Conservation (phyloP, 257 asterid species). For the Nicotiana obtusifolia region DNA sequence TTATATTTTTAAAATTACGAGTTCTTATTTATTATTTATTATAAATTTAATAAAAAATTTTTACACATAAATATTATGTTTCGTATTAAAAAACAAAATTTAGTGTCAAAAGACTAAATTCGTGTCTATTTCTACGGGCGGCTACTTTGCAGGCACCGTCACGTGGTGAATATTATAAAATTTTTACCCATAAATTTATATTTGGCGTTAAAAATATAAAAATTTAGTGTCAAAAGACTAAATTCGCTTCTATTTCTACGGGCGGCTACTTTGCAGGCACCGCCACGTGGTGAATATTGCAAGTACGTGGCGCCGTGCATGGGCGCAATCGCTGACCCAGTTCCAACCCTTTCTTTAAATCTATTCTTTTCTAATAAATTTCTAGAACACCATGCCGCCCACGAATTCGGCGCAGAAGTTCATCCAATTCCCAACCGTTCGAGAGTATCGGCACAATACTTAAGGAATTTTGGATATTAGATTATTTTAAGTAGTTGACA, state of each 20-base stretch:
- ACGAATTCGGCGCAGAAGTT: neutral
- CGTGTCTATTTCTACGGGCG: no score
- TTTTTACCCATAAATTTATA: no score
- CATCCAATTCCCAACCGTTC: neutral
- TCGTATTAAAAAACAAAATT: rapidly evolving
- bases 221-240: no score
- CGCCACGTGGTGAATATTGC: neutral
- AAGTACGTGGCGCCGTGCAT: neutral
- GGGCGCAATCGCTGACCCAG: neutral
- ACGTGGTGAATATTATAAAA: no score
- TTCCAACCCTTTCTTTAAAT: neutral
- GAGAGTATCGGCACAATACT: neutral
- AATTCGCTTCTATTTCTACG: no score
- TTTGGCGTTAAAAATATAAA: no score
- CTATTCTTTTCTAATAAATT: neutral
- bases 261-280: neutral
- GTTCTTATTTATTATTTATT: no score
- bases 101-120: no score
- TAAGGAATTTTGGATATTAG: neutral
- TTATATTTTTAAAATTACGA: no score
- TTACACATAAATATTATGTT: no score
- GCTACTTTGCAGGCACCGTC: neutral
- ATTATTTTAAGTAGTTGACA: neutral
- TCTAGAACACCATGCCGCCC: neutral
- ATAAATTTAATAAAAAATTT: no score